Percentiles rank a stretch among this genome's conserved stretches.
Evolutionary conservation across 257 asterid species (phyloP).

Genomic region (Voacanga thouarsii): DNA sequence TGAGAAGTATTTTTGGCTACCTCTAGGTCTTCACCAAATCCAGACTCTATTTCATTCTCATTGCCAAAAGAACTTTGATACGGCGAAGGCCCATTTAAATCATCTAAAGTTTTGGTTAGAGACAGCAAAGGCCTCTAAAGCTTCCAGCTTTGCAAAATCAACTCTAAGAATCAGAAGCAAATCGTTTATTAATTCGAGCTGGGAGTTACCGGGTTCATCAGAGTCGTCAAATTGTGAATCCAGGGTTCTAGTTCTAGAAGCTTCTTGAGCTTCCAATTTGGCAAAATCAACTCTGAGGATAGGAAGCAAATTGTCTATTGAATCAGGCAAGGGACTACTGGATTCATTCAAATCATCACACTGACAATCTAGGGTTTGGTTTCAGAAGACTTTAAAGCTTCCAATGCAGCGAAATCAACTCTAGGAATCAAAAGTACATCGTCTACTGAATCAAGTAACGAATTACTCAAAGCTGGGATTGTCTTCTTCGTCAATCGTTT

Average conservation of each 20-base stretch:
- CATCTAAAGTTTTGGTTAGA: constrained; percentile 19
- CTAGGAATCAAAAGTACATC: constrained; percentile 18
- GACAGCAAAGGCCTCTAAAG: constrained; percentile 29
- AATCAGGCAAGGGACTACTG: constrained; percentile 21
- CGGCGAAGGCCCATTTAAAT: constrained; percentile 32
- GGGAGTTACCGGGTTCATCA: constrained; percentile 18
- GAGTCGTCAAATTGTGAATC: constrained; percentile 29
- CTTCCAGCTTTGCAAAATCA: constrained; percentile 34
- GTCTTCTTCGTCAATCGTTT: constrained; percentile 73
- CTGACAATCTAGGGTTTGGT: constrained; percentile 15
- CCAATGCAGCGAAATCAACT: constrained; percentile 32
- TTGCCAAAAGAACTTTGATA: constrained; percentile 26
- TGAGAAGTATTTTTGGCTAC: neutral
- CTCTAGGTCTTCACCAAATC: constrained; percentile 15
- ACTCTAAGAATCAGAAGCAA: constrained; percentile 25
- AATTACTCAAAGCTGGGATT: constrained; percentile 13
- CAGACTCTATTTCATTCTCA: constrained; percentile 24
- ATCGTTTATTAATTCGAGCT: constrained; percentile 13
- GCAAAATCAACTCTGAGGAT: constrained; percentile 32
- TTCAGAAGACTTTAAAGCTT: constrained; percentile 24
- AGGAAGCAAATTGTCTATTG: constrained; percentile 18
- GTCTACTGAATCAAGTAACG: neutral
- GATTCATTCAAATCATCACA: constrained; percentile 25
- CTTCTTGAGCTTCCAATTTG: constrained; percentile 29
- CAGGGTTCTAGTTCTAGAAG: constrained; percentile 2